Evolutionary conservation across 1,284 basidiomycete species (phyloP), one percentile per base, ranked within the genome.

Genomic region (Heterobasidion parviporum): DNA sequence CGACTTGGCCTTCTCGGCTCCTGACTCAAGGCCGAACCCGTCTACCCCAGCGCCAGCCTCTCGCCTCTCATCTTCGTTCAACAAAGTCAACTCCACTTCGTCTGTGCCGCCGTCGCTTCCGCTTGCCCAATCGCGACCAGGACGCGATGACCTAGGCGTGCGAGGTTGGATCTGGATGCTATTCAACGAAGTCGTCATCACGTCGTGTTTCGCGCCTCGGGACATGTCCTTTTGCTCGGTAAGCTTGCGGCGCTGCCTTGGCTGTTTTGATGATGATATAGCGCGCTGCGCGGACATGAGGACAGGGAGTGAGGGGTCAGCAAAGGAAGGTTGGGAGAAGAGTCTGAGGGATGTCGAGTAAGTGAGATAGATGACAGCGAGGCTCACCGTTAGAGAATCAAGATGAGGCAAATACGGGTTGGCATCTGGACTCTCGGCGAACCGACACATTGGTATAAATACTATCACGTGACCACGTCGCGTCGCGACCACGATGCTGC

Each of bases 121-220:
- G 12, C 58, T 57, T 38, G 60, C 46, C 63, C 56, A 74, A 70
- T 55, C 70, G 57, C 50, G 60, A 60, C 59, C 65, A 38, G 72
- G 69, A n/a, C 62, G 54, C 71, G 66, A 56, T 8, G 74, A 71
- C 59, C 73, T 76, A 34, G 83, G 81, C 0, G 80, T 83, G 52
- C 87, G 80, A 47, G 87, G 85, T 53, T 77, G 74, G 57, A 88
- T 80, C 53, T 77, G 77, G 59, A 86, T 83, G 63, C 78, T 82
- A 62, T 83, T 79, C 56, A 89, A 68, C 34, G 86, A 86, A 38
- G 79, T 77, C 12, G 72, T 66, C 45, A 71, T 50, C 6, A 67
- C 70, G 32, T 32, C 10, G 9, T 26, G 53, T 8, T n/a, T 48
- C 46, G 10, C 9, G n/a, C 16, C 46, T 32, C 16, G 26, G 10